A percentile compares a stretch with the other conserved stretches of the same genome.
phyloP scores from a whole-genome alignment of 345 rosid species.

The Excoecaria agallocha region DNA sequence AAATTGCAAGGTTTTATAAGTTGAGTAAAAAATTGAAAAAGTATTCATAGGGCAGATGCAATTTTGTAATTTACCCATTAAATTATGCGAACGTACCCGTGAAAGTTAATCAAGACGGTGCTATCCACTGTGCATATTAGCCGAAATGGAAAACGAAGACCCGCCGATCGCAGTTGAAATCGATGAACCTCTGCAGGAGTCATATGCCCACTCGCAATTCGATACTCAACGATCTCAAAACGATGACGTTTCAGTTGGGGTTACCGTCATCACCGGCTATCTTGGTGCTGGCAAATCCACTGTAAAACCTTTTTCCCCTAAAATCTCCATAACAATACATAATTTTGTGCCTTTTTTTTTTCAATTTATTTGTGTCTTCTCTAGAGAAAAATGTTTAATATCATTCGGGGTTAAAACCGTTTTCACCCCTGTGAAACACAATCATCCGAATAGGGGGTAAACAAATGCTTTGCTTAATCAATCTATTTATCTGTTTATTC shows the following conservation, averaged over 20 bases:
- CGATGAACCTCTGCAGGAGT: conserved; percentile 5
- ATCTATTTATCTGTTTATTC: background rate
- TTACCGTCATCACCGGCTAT: conserved; percentile 87
- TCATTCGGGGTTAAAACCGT: background rate
- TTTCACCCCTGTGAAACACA: too few species aligned
- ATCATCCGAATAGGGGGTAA: too few species aligned
- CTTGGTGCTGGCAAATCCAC: conserved; percentile 98
- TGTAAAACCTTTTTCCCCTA: conserved; percentile 33
- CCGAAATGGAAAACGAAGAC: conserved; percentile 59
- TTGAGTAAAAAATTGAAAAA: too few species aligned
- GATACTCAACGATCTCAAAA: conserved; percentile 3
- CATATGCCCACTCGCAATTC: background rate
- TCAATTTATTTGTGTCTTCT: too few species aligned
- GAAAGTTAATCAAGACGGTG: too few species aligned
- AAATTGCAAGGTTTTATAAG: too few species aligned
- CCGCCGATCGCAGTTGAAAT: conserved; percentile 72
- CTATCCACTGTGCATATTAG: background rate
- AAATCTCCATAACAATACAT: background rate
- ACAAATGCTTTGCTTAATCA: too few species aligned
- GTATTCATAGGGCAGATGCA: too few species aligned
- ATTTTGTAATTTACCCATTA: too few species aligned
- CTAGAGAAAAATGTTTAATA: too few species aligned
- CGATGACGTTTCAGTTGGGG: conserved; percentile 54
- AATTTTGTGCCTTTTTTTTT: too few species aligned
- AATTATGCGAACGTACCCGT: too few species aligned